Conservation (phyloP, 108 stramenopile species). For the Pseudonitzschia pungens region DNA sequence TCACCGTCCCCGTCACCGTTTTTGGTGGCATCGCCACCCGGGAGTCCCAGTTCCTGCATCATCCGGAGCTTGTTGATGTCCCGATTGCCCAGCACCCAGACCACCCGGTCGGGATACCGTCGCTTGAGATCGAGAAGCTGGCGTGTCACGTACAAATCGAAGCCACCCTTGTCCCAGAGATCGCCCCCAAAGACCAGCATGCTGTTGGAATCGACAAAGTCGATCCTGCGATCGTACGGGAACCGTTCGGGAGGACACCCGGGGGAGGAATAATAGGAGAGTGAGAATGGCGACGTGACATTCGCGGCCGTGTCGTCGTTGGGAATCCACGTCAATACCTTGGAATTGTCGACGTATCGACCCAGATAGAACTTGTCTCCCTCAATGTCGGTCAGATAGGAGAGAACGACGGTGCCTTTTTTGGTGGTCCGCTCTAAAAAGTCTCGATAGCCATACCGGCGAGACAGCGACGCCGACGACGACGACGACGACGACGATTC, state of each 20-base stretch:
- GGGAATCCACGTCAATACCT: slow-evolving; percentile 56
- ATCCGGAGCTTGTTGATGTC: slow-evolving; percentile 90
- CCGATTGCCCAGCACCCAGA: slow-evolving; percentile 86
- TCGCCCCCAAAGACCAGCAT: slow-evolving; percentile 76
- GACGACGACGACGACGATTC: background rate
- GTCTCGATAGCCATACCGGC: slow-evolving; percentile 10
- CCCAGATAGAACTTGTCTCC: slow-evolving; percentile 81
- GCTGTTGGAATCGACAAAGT: slow-evolving; percentile 36
- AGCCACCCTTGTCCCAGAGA: slow-evolving; percentile 85
- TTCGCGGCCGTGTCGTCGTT: no score
- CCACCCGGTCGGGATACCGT: slow-evolving; percentile 71
- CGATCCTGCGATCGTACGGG: slow-evolving; percentile 66
- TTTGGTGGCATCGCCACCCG: no score
- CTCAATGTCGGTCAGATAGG: slow-evolving; percentile 80
- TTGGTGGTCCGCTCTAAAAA: slow-evolving; percentile 3
- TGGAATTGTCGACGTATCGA: slow-evolving; percentile 72
- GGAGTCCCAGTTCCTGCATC: slow-evolving; percentile 57
- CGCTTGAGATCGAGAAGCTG: slow-evolving; percentile 71
- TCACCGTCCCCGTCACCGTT: background rate
- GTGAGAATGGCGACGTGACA: background rate
- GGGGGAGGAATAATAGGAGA: background rate
- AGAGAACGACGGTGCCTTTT: slow-evolving; percentile 13
- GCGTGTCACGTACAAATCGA: slow-evolving; percentile 81
- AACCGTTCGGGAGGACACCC: slow-evolving; percentile 27
- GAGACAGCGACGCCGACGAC: background rate